Evolutionary conservation across 331 rosid genomes (phyloP).

Genomic region (Erythrophleum ivorense): DNA sequence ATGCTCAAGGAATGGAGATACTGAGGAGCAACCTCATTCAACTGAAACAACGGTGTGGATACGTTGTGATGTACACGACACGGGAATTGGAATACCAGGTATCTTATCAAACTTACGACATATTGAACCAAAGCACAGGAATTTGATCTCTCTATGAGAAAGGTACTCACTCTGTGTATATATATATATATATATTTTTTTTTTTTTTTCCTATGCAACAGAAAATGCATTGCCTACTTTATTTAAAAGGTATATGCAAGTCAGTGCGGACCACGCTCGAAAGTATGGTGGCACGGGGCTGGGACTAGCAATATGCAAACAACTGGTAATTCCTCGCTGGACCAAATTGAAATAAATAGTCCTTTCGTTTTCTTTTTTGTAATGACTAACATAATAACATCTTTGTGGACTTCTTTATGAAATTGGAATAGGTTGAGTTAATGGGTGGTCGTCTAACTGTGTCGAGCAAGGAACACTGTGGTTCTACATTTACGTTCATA

Average conservation of each 20-base stretch:
- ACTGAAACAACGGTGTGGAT: constrained; percentile 73
- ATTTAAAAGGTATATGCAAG: constrained; percentile 97
- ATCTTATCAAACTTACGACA: constrained; percentile 3
- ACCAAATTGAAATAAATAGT: neutral
- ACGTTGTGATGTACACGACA: constrained; percentile 84
- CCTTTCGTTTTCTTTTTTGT: neutral
- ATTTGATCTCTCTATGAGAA: neutral
- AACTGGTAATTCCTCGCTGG: constrained; percentile 47
- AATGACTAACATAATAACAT: neutral
- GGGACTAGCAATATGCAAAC: constrained; percentile 98
- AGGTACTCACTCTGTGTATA: neutral
- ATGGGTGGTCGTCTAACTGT: constrained; percentile 89
- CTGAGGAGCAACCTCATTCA: constrained; percentile 50
- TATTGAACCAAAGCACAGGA: neutral
- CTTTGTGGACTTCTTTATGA: neutral
- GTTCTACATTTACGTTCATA: constrained; percentile 83
- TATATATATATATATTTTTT: neutral
- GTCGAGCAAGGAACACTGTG: constrained; percentile 73
- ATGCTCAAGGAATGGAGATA: constrained; percentile 51
- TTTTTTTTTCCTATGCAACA: constrained; percentile 35
- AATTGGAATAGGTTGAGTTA: constrained; percentile 72
- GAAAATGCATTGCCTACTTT: constrained; percentile 84
- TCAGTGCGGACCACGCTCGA: constrained; percentile 92
- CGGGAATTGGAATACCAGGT: constrained; percentile 97
- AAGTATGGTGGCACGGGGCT: constrained; percentile 98